Conservation (phyloP, 2,329 filamentous ascomycete genomes). For the Fusarium poae region DNA sequence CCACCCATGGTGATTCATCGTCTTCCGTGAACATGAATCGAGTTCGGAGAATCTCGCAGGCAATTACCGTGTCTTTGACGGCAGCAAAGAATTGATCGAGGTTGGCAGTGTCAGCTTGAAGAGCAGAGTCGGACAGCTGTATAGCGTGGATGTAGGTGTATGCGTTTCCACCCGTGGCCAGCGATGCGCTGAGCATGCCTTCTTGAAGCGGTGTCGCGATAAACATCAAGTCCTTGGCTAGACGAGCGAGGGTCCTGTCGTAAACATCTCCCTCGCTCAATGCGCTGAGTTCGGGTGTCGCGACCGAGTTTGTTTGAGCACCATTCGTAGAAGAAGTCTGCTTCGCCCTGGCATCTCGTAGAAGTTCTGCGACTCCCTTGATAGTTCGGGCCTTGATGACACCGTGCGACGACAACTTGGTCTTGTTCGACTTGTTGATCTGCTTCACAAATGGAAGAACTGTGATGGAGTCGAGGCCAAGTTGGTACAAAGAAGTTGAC, state of each 20-base stretch:
- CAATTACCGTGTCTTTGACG: constrained; percentile 10
- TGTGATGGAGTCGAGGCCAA: constrained; percentile 24
- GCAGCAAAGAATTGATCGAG: constrained; percentile 21
- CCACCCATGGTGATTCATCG: constrained; percentile 25
- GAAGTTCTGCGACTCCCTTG: background rate
- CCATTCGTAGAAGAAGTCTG: fast-evolving
- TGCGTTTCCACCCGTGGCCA: constrained; percentile 14
- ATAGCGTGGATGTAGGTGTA: constrained; percentile 25
- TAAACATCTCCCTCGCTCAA: background rate
- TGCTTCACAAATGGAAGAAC: constrained; percentile 28
- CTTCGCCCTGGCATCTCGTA: background rate
- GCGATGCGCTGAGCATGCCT: constrained; percentile 31
- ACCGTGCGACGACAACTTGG: constrained; percentile 8
- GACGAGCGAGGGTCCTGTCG: background rate
- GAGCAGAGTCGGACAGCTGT: constrained; percentile 11
- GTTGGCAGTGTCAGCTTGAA: background rate
- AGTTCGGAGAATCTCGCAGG: constrained; percentile 24
- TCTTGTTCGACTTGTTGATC: constrained; percentile 15
- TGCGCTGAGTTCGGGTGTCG: fast-evolving
- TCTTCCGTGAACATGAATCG: constrained; percentile 26
- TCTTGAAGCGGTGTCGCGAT: constrained; percentile 27
- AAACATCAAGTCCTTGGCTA: constrained; percentile 25
- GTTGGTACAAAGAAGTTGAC: constrained; percentile 20
- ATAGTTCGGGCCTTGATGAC: constrained; percentile 28
- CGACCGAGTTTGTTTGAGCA: fast-evolving